Evolutionary conservation across 2,329 filamentous ascomycete species (phyloP).

Genomic region (Penicillium sp.): DNA sequence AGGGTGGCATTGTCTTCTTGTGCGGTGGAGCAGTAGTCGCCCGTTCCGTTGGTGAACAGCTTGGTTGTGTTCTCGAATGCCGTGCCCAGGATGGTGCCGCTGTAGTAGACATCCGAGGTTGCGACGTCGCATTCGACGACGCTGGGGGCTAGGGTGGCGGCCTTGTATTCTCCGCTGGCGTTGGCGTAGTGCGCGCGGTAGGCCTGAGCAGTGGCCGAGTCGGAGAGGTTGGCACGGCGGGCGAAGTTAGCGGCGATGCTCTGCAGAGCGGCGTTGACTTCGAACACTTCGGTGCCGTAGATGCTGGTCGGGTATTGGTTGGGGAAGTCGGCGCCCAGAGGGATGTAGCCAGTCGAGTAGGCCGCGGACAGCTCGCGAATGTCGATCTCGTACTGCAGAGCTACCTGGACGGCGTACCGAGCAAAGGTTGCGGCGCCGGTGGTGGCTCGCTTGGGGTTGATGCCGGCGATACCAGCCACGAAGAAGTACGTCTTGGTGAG

Average conservation of each 20-base stretch:
- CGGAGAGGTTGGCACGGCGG: slow-evolving; percentile 54
- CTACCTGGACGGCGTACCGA: slow-evolving; percentile 71
- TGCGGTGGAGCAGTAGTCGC: slow-evolving; percentile 69
- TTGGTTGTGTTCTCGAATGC: slow-evolving; percentile 67
- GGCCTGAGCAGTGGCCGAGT: slow-evolving; percentile 50
- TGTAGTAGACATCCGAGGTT: slow-evolving; percentile 73
- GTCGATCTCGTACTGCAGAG: slow-evolving; percentile 75
- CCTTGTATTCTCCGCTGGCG: slow-evolving; percentile 37
- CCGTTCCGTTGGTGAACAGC: slow-evolving; percentile 68
- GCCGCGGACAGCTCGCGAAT: slow-evolving; percentile 66
- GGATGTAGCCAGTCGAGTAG: slow-evolving; percentile 69
- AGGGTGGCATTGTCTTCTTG: slow-evolving; percentile 74
- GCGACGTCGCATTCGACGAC: slow-evolving; percentile 68
- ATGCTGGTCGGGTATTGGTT: slow-evolving; percentile 59
- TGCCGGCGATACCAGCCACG: slow-evolving; percentile 71
- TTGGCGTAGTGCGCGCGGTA: slow-evolving; percentile 59
- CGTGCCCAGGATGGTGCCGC: slow-evolving; percentile 60
- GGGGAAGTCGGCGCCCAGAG: slow-evolving; percentile 60
- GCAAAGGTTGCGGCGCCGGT: slow-evolving; percentile 68
- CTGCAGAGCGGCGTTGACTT: slow-evolving; percentile 63
- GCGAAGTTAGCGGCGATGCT: slow-evolving; percentile 57
- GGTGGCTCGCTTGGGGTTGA: slow-evolving; percentile 69
- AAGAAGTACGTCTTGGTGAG: slow-evolving; percentile 70
- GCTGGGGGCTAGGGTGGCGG: slow-evolving; percentile 52
- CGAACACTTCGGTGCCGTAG: slow-evolving; percentile 72